Percentiles rank a stretch among this genome's conserved stretches.
phyloP scores from a whole-genome alignment of 1,284 basidiomycete genomes.

The Phylloboletellus chloephorus region DNA sequence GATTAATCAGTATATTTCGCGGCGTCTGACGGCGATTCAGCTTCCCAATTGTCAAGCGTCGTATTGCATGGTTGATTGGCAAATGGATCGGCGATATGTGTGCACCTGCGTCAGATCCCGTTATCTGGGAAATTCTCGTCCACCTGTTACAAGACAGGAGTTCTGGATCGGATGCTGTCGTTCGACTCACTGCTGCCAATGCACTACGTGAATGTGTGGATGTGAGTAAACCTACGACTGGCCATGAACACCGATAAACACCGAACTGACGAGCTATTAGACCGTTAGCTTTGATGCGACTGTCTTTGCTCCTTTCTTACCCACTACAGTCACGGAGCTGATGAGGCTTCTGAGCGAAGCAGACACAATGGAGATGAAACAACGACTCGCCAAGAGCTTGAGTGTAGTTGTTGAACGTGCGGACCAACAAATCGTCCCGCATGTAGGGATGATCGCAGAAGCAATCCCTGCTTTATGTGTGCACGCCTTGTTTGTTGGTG shows the following conservation, averaged over 20 bases:
- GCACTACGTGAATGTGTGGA: conserved; percentile 78
- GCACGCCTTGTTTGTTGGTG: conserved; percentile 25
- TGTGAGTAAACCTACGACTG: conserved; percentile 43
- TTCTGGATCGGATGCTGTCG: conserved; percentile 71
- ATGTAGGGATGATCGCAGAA: conserved; percentile 57
- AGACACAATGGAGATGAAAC: conserved; percentile 75
- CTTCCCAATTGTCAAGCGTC: conserved; percentile 81
- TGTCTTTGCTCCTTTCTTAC: conserved; percentile 57
- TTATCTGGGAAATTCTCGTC: conserved; percentile 76
- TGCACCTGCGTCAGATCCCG: conserved; percentile 52
- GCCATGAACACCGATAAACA: neutral
- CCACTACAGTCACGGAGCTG: conserved; percentile 54
- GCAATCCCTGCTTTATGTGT: conserved; percentile 75
- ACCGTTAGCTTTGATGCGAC: conserved; percentile 52
- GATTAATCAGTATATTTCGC: conserved; percentile 14
- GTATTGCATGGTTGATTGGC: conserved; percentile 86
- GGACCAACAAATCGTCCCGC: conserved; percentile 66
- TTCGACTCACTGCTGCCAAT: conserved; percentile 74
- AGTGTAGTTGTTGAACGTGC: conserved; percentile 71
- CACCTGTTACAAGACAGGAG: conserved; percentile 68
- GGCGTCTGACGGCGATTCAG: conserved; percentile 38
- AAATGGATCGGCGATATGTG: conserved; percentile 74
- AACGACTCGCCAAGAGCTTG: conserved; percentile 63
- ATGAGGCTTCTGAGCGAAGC: conserved; percentile 69
- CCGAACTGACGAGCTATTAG: conserved; percentile 35